phyloP scores from a whole-genome alignment of 2,329 filamentous ascomycete species.

The Epichloe sibirici region DNA sequence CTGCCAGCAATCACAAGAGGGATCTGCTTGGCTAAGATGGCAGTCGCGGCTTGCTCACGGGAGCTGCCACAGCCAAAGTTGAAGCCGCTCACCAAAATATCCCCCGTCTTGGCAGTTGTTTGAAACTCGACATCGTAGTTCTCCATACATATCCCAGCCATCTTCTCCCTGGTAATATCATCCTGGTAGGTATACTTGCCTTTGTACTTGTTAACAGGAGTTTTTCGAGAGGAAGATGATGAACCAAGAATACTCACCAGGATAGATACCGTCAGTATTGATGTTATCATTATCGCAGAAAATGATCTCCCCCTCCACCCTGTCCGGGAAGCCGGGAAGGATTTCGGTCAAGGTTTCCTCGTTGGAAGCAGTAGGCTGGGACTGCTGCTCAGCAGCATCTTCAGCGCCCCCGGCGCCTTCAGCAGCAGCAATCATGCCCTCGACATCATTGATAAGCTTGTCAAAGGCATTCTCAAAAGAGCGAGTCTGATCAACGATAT shows the following conservation, averaged over 20 bases:
- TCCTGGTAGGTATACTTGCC: constrained; percentile 87
- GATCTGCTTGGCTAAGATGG: constrained; percentile 69
- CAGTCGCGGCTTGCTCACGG: constrained; percentile 75
- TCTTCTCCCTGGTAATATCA: constrained; percentile 58
- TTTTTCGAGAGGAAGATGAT: too few relatives aligned
- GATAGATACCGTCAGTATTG: constrained; percentile 1
- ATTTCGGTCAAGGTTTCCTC: constrained; percentile 8
- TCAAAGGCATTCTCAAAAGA: constrained; percentile 56
- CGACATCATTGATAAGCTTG: constrained; percentile 56
- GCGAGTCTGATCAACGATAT: constrained; percentile 38
- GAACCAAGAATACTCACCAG: not conserved
- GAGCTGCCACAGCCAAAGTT: constrained; percentile 69
- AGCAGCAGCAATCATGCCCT: constrained; percentile 44
- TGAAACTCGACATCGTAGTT: constrained; percentile 77
- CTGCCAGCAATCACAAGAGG: constrained; percentile 69
- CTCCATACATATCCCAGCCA: constrained; percentile 85
- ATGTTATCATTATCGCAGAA: not conserved
- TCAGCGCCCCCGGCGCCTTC: constrained; percentile 30
- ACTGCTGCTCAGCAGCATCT: not conserved
- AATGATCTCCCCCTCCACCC: not conserved
- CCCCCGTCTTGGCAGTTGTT: constrained; percentile 49
- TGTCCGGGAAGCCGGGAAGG: constrained; percentile 3
- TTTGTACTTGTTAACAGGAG: not conserved
- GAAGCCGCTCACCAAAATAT: constrained; percentile 76
- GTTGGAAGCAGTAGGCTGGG: not conserved